A percentile compares a stretch with the other conserved stretches of the same genome.
These are phyloP conservation scores for Cordyceps javanica DNA, from an alignment of 2,329 filamentous ascomycete species.

Conservation along the genomic window DNA sequence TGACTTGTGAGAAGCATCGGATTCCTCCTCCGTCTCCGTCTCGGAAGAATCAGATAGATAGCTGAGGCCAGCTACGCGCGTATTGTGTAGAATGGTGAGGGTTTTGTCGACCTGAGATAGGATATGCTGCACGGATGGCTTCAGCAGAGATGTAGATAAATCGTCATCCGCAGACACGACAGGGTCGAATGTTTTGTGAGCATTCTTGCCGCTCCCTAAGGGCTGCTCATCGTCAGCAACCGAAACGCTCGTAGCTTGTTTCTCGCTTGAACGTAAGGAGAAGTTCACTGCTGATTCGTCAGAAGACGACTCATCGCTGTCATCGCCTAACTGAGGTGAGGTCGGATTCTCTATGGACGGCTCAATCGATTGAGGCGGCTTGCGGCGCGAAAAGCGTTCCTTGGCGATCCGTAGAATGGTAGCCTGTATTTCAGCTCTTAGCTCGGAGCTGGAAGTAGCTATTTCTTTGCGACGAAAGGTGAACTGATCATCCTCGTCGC, in stretches of 20 bases:
- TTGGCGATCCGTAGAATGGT: conserved; percentile 61
- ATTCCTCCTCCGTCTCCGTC: conserved; percentile 28
- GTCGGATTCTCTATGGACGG: conserved; percentile 19
- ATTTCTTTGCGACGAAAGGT: conserved; percentile 41
- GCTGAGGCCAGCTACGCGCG: conserved; percentile 44
- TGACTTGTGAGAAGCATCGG: conserved; percentile 18
- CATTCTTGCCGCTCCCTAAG: background rate
- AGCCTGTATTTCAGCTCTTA: conserved; percentile 68
- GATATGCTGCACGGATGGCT: conserved; percentile 64
- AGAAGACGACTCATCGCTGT: background rate
- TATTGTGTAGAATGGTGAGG: conserved; percentile 63
- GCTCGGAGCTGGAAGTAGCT: conserved; percentile 47
- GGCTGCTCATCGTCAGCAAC: background rate
- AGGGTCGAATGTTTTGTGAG: conserved; percentile 35
- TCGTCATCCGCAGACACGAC: conserved; percentile 66
- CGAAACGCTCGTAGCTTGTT: background rate
- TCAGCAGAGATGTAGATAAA: conserved; percentile 55
- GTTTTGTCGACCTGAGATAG: conserved; percentile 64
- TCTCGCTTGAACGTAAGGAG: background rate
- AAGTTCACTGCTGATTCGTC: background rate
- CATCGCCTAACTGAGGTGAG: conserved; percentile 1
- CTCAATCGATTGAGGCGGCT: background rate
- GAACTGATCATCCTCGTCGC: conserved; percentile 44
- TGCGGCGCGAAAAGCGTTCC: conserved; percentile 45
- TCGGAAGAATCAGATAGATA: conserved; percentile 31